Conservation (phyloP, 176 grass and related monocot species). For the Musa acuminata region DNA sequence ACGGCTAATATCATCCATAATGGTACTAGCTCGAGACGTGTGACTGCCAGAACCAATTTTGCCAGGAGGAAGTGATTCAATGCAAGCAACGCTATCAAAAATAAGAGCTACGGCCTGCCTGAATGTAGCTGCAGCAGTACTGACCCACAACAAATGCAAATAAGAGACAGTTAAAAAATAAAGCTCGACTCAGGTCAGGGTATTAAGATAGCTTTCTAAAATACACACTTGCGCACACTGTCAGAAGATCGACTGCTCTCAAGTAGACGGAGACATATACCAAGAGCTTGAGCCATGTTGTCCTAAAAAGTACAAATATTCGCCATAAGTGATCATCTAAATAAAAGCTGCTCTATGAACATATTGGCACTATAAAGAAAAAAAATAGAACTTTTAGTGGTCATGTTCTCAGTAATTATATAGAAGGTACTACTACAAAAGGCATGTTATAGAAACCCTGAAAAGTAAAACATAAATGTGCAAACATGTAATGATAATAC, state of each 20-base stretch:
- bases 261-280: constrained; percentile 79
- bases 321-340: not conserved
- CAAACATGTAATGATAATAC: too few relatives aligned
- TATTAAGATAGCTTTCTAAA: constrained; percentile 5
- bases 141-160: constrained; percentile 33
- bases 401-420: too few relatives aligned
- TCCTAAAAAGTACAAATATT: constrained; percentile 52
- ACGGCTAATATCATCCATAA: constrained; percentile 64
- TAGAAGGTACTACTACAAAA: too few relatives aligned
- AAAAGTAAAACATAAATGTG: too few relatives aligned
- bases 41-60: constrained; percentile 60
- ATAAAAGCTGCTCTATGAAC: not conserved
- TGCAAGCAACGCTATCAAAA: constrained; percentile 69
- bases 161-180: constrained; percentile 28
- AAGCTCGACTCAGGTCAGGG: constrained; percentile 9
- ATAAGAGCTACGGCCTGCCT: constrained; percentile 95
- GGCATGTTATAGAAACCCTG: too few relatives aligned
- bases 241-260: constrained; percentile 87
- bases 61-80: constrained; percentile 81
- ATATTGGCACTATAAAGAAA: not conserved
- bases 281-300: constrained; percentile 89
- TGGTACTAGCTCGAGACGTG: constrained; percentile 45
- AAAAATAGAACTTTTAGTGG: not conserved
- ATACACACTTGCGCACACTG: constrained; percentile 82
- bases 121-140: constrained; percentile 98